phyloP scores from a whole-genome alignment of 75 land plant species.

The Sequoiadendron giganteum region DNA sequence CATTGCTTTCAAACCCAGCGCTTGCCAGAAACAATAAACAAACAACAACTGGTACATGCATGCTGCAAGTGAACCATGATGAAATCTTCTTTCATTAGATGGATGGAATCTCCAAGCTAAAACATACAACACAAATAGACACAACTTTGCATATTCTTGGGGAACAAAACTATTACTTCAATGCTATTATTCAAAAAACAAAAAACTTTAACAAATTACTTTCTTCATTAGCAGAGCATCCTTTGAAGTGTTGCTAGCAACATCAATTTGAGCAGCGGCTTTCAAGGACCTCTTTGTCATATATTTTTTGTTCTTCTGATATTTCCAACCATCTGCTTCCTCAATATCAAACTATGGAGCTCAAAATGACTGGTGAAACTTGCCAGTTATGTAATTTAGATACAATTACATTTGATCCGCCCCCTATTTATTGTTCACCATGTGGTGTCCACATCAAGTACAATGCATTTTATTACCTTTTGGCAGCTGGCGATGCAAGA shows the following conservation, averaged over 20 bases:
- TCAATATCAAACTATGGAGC: slow-evolving; percentile 90
- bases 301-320: slow-evolving; percentile 82
- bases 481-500: slow-evolving; percentile 73
- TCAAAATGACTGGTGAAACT: slow-evolving; percentile 83
- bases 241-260: slow-evolving; percentile 80
- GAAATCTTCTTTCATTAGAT: slow-evolving; percentile 96
- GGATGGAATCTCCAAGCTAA: slow-evolving; percentile 93
- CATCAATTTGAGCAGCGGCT: slow-evolving; percentile 80
- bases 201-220: slow-evolving; percentile 23
- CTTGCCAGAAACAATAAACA: slow-evolving; percentile 68
- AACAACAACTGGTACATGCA: slow-evolving; percentile 83
- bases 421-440: slow-evolving; percentile 88
- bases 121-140: slow-evolving; percentile 11
- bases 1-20: slow-evolving; percentile 91
- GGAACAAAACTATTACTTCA: neutral
- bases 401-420: slow-evolving; percentile 94
- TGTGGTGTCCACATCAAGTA: slow-evolving; percentile 95
- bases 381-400: slow-evolving; percentile 94
- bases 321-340: slow-evolving; percentile 82
- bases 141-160: neutral
- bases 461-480: slow-evolving; percentile 81
- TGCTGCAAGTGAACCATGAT: slow-evolving; percentile 95
- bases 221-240: slow-evolving; percentile 87
- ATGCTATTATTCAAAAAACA: neutral
- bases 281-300: slow-evolving; percentile 84